phyloP scores from a whole-genome alignment of 1,284 basidiomycete species.

The Ustilago nuda region DNA sequence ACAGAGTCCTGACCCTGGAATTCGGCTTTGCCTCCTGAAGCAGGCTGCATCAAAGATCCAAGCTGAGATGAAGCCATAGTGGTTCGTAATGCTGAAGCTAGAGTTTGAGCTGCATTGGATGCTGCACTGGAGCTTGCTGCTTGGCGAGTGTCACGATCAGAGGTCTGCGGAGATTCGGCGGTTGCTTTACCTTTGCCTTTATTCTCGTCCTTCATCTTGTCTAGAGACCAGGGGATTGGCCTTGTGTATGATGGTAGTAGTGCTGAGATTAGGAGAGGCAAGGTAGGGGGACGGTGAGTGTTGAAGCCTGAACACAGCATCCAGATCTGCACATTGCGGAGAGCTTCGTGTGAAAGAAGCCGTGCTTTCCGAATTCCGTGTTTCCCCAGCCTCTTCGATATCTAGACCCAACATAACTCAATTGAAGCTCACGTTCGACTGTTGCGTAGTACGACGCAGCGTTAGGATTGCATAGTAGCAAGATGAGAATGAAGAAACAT shows the following conservation, averaged over 20 bases:
- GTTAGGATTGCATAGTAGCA: background rate
- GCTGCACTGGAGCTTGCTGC: background rate
- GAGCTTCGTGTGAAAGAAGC: slow-evolving; percentile 16
- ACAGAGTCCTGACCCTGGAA: background rate
- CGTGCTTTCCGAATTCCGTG: slow-evolving; percentile 6
- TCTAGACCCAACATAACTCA: background rate
- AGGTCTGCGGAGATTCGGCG: background rate
- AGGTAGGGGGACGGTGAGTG: background rate
- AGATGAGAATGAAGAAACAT: slow-evolving; percentile 1
- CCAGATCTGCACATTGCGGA: slow-evolving; percentile 1
- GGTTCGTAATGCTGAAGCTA: slow-evolving; percentile 26
- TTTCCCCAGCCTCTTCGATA: too few relatives aligned
- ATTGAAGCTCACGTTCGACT: background rate
- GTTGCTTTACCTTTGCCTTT: slow-evolving; percentile 35
- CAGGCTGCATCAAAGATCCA: slow-evolving; percentile 23
- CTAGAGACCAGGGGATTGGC: background rate
- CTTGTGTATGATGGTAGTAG: background rate
- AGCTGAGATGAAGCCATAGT: slow-evolving; percentile 41
- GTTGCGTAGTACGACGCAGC: background rate
- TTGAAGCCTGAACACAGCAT: background rate
- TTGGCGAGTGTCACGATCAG: background rate
- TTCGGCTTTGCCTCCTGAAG: slow-evolving; percentile 22
- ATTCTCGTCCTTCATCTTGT: slow-evolving; percentile 19
- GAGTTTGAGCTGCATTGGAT: slow-evolving; percentile 17
- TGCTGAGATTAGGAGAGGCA: background rate